Percentiles rank a stretch among this genome's conserved stretches.
These are phyloP conservation scores for Davidsoniella australis DNA, from an alignment of 2,329 filamentous ascomycete genomes.

Conservation along the genomic window DNA sequence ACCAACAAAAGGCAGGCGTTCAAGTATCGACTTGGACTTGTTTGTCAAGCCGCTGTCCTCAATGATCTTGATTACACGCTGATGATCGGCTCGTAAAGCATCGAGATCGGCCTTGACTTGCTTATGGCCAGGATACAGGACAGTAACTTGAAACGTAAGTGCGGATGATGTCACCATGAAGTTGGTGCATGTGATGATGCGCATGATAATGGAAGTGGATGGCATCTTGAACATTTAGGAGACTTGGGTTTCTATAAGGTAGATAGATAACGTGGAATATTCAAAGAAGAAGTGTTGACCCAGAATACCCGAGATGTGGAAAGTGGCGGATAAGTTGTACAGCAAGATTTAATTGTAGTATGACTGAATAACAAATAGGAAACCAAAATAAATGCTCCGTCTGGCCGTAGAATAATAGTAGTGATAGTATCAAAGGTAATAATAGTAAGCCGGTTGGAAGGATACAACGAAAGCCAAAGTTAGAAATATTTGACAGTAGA, in stretches of 20 bases:
- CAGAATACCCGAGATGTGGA: no score
- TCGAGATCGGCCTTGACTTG: conserved; percentile 45
- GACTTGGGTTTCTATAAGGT: not conserved
- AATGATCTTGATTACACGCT: conserved; percentile 21
- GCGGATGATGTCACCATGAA: conserved; percentile 49
- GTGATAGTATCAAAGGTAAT: no score
- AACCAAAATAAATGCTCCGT: no score
- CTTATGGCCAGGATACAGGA: conserved; percentile 55
- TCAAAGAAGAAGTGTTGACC: no score
- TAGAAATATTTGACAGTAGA: no score
- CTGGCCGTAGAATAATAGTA: no score
- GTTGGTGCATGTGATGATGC: conserved; percentile 42
- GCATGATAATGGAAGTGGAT: conserved; percentile 19
- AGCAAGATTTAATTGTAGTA: no score
- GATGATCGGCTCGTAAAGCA: conserved; percentile 39
- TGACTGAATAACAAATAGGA: no score
- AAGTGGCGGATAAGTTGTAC: no score
- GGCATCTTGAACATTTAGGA: conserved; percentile 4
- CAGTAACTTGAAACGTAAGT: conserved; percentile 49
- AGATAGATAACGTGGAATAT: no score
- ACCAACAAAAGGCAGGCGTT: not conserved
- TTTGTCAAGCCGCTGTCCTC: conserved; percentile 2
- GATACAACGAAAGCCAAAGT: no score
- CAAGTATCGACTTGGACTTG: not conserved
- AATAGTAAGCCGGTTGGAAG: no score